Evolutionary conservation across 139 green algal genomes (phyloP).

Genomic region (Closterium sp.): DNA sequence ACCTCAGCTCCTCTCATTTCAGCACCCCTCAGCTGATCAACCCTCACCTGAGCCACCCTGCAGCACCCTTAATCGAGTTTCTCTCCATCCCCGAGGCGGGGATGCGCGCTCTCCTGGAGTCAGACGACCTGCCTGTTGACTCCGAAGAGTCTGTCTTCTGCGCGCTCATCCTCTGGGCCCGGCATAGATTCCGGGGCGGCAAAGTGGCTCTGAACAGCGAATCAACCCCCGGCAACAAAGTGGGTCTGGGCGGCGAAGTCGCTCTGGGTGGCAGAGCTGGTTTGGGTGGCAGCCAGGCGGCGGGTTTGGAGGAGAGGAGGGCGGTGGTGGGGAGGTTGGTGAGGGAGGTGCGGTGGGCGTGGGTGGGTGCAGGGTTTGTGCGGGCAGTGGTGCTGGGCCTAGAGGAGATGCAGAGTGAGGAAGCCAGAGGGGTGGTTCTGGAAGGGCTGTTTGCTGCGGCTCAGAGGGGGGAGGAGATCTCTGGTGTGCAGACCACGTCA

Average conservation of each 20-base stretch:
- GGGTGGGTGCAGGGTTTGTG: background rate
- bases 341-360: background rate
- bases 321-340: conserved; percentile 3
- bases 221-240: no score
- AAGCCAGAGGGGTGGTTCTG: background rate
- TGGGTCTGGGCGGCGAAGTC: background rate
- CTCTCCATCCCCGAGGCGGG: background rate
- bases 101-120: background rate
- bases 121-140: background rate
- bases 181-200: background rate
- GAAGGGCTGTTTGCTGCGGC: background rate
- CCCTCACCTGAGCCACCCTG: background rate
- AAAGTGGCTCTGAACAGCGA: no score
- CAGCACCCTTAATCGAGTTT: background rate
- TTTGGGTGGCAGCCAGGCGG: no score
- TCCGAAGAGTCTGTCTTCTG: conserved; percentile 8
- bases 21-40: background rate
- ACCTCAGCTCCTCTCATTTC: no score
- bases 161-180: conserved; percentile 2
- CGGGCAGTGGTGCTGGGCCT: background rate
- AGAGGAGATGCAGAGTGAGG: conserved; percentile 14
- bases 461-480: background rate
- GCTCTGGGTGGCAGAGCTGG: no score
- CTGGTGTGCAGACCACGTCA: background rate
- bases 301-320: background rate